Evolutionary conservation across 169 alveolate species (phyloP).

Genomic region (Cyclospora cayetanensis): DNA sequence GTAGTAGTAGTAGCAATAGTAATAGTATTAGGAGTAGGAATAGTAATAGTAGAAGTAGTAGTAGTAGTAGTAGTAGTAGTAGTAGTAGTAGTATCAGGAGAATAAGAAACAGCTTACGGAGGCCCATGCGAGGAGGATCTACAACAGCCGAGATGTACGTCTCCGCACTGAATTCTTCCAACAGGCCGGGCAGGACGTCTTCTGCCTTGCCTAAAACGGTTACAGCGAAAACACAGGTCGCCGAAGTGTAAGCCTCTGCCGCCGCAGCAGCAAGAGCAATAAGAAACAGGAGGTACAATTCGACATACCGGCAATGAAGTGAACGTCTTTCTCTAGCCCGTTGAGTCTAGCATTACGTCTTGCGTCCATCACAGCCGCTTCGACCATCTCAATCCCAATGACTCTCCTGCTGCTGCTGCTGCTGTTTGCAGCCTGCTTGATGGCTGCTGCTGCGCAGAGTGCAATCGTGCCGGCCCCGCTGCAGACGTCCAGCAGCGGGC

Average conservation of each 20-base stretch:
- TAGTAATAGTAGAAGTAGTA: no score
- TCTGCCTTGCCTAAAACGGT: slow-evolving; percentile 51
- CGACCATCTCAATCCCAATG: slow-evolving; percentile 72
- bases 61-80: background rate
- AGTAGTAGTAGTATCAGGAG: background rate
- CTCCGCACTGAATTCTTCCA: slow-evolving; percentile 27
- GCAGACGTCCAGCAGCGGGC: slow-evolving; percentile 73
- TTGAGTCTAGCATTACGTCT: slow-evolving; percentile 62
- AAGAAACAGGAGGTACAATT: background rate
- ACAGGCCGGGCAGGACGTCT: slow-evolving; percentile 63
- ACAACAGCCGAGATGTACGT: slow-evolving; percentile 67
- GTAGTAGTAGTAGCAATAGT: background rate
- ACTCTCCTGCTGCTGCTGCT: slow-evolving; percentile 58
- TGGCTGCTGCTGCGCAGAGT: slow-evolving; percentile 64
- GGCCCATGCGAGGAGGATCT: slow-evolving; percentile 75
- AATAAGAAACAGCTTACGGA: slow-evolving; percentile 32
- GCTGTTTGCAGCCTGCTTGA: slow-evolving; percentile 14
- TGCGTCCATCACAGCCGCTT: slow-evolving; percentile 73
- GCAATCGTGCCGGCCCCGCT: slow-evolving; percentile 79
- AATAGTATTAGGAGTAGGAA: background rate
- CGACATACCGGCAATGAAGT: slow-evolving; percentile 59
- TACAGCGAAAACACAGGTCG: background rate
- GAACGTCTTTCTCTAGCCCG: slow-evolving; percentile 46
- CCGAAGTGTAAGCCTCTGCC: background rate
- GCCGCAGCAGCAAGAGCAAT: slow-evolving; percentile 62